phyloP scores from a whole-genome alignment of 2,329 filamentous ascomycete genomes.

The Talaromyces sp. region DNA sequence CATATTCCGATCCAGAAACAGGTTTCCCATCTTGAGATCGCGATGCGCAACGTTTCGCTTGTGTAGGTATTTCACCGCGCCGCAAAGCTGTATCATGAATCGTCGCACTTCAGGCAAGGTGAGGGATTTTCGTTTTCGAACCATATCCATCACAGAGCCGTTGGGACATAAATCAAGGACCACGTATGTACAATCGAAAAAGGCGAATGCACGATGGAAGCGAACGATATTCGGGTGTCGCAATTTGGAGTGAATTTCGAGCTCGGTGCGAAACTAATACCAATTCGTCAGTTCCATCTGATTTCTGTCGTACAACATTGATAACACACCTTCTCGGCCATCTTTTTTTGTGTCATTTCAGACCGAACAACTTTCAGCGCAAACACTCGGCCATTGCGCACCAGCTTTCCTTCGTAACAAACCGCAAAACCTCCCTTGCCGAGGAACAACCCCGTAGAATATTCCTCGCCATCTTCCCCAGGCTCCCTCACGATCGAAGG shows the following conservation, averaged over 20 bases:
- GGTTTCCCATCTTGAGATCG: constrained; percentile 96
- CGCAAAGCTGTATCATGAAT: constrained; percentile 91
- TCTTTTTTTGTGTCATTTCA: constrained; percentile 51
- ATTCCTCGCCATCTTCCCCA: constrained; percentile 45
- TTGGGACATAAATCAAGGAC: constrained; percentile 93
- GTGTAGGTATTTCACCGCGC: constrained; percentile 97
- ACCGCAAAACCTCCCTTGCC: constrained; percentile 54
- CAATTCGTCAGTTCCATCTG: not conserved
- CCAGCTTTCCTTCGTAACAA: constrained; percentile 49
- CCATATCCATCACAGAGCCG: constrained; percentile 96
- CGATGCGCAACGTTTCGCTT: constrained; percentile 93
- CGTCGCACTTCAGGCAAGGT: constrained; percentile 92
- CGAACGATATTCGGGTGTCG: constrained; percentile 92
- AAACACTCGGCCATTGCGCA: constrained; percentile 46
- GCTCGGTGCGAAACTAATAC: constrained; percentile 68
- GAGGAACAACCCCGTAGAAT: constrained; percentile 47
- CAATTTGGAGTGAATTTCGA: constrained; percentile 98
- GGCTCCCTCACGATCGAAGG: constrained; percentile 48
- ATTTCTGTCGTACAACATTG: not conserved
- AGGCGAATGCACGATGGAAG: constrained; percentile 91
- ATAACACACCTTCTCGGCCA: constrained; percentile 49
- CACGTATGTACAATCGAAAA: constrained; percentile 84
- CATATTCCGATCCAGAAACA: constrained; percentile 92
- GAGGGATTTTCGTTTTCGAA: constrained; percentile 84
- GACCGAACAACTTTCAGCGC: constrained; percentile 54